A percentile compares a stretch with the other conserved stretches of the same genome.
phyloP scores from a whole-genome alignment of 2,329 filamentous ascomycete genomes.

The Paecilomyces dactylethromorphus region DNA sequence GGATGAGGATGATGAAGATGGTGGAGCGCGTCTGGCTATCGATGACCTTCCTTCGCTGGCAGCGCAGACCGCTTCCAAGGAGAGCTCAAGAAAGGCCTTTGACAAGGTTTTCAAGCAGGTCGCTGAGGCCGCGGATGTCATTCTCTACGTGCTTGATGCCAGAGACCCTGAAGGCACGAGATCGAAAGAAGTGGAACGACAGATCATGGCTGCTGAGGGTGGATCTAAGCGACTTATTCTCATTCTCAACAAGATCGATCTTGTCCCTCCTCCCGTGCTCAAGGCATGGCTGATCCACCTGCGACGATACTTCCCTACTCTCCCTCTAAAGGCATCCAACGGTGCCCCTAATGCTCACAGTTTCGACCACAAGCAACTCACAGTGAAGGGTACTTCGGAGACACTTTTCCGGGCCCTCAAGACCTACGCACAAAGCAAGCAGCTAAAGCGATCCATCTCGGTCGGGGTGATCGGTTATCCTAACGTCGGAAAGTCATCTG shows the following conservation, averaged over 20 bases:
- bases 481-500: conserved; percentile 92
- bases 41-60: conserved; percentile 43
- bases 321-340: conserved; percentile 78
- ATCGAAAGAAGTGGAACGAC: conserved; percentile 82
- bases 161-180: conserved; percentile 85
- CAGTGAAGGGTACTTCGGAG: conserved; percentile 76
- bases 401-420: conserved; percentile 86
- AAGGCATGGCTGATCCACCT: conserved; percentile 80
- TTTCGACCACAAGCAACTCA: conserved; percentile 87
- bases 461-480: conserved; percentile 94
- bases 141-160: conserved; percentile 89
- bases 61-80: conserved; percentile 31
- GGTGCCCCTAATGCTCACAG: conserved; percentile 79
- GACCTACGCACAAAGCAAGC: conserved; percentile 73
- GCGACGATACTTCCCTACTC: conserved; percentile 81
- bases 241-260: conserved; percentile 91
- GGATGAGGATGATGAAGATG: conserved; percentile 44
- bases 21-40: conserved; percentile 45
- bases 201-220: conserved; percentile 79
- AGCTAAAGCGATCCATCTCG: conserved; percentile 81
- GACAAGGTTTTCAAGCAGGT: conserved; percentile 96
- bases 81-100: conserved; percentile 75
- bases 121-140: conserved; percentile 78
- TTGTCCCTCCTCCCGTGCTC: conserved; percentile 74
- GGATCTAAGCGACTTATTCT: conserved; percentile 84